Base-by-base conservation (phyloP, 2,329 filamentous ascomycete species). In the Diaporthe citri region DNA sequence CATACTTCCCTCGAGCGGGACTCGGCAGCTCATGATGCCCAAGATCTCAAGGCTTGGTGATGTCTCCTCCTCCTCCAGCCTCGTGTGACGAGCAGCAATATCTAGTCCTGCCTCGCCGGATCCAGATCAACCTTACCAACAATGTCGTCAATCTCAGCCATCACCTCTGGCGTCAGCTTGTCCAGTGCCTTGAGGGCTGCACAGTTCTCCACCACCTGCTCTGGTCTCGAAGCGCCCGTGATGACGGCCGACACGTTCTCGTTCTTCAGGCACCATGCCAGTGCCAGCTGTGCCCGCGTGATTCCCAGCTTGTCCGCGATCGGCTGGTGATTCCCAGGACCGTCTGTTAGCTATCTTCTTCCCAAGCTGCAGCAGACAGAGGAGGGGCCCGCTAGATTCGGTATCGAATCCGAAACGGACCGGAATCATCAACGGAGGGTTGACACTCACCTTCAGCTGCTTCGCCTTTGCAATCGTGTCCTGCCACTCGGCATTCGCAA, bases 181-280 rank as follows among this genome's bases (percentile, higher is more conserved):
- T 90, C 87, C 39, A 90, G 82, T 20, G 87, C 84, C 25, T 83
- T 84, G 22, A 92, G 77, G 2, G 91, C 89, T 79, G 84, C 84
- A 56, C 90, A 83, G 78, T 91, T 92, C 82, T 93, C 90, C 72
- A 88, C 89, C 57, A 93, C 85, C 85, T 93, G 91, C 80, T 88
- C 86, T 4, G 87, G 84, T 67, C 84, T 87, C 82, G 88, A 91
- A 5, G 91, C 90, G 9, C 90, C 90, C 1, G 89, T 90, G 78
- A 92, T 92, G 51, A 90, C 91, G n/a, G 87, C 89, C 81, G 89
- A 91, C 64, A 92, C 88, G 73, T 90, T 88, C 77, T 87, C 86
- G 79, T 93, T 93, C 80, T 87, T 89, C 64, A 93, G 83, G n/a
- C 91, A 89, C 91, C 91, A 93, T 1, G 90, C 90, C 71, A 92